phyloP scores from a whole-genome alignment of 768 basidiomycete species.

The Suillus subalutaceus region DNA sequence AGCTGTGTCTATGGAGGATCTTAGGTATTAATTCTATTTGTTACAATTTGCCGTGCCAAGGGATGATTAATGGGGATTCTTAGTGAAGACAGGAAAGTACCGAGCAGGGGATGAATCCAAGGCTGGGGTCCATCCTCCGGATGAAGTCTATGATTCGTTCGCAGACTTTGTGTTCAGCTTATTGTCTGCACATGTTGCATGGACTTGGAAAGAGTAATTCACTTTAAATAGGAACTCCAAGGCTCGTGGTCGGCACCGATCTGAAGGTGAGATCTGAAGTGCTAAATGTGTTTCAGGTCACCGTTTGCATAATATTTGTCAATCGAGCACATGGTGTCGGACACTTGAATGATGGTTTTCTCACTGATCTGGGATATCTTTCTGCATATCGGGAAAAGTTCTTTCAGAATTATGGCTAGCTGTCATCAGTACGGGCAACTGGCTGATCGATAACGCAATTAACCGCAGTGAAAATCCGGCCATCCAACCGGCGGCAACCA shows the following conservation, averaged over 20 bases:
- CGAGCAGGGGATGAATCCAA: conserved; percentile 57
- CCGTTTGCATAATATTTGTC: conserved; percentile 6
- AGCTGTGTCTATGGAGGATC: conserved; percentile 62
- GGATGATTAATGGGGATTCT: conserved; percentile 9
- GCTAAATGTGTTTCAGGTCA: neutral
- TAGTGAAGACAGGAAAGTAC: conserved; percentile 74
- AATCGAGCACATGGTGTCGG: conserved; percentile 3
- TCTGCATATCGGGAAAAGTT: neutral
- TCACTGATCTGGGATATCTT: neutral
- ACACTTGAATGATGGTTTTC: neutral
- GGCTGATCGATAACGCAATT: conserved; percentile 10
- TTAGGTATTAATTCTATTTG: conserved; percentile 46
- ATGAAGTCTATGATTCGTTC: conserved; percentile 57
- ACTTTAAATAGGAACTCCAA: neutral
- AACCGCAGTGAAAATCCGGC: conserved; percentile 5
- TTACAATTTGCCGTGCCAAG: conserved; percentile 9
- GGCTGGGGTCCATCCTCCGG: conserved; percentile 43
- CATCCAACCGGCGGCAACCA: conserved; percentile 13
- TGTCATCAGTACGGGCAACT: neutral
- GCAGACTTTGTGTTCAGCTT: conserved; percentile 52
- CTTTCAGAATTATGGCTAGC: neutral
- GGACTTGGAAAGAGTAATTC: neutral
- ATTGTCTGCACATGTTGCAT: neutral
- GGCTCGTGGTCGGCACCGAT: conserved; percentile 29
- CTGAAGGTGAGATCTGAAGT: conserved; percentile 9